These are phyloP conservation scores for Alternaria triticina DNA, from an alignment of 2,329 filamentous ascomycete species.

Conservation along the genomic window DNA sequence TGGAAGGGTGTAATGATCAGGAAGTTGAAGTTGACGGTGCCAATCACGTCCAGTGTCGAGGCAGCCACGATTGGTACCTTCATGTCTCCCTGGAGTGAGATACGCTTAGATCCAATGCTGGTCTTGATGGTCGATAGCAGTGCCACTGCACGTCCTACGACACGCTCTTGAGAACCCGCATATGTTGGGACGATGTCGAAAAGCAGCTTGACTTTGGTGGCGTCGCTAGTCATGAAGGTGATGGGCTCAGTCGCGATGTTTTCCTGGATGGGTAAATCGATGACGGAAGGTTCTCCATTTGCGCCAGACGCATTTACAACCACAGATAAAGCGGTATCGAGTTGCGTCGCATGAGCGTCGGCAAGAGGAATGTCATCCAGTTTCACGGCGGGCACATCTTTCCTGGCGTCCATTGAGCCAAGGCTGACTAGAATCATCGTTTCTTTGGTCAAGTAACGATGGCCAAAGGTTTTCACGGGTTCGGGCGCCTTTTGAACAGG, in stretches of 20 bases:
- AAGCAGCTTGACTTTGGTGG: conserved; percentile 81
- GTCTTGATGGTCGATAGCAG: conserved; percentile 86
- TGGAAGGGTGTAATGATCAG: conserved; percentile 91
- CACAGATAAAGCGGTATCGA: conserved; percentile 91
- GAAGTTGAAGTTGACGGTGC: conserved; percentile 96
- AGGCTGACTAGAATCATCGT: conserved; percentile 91
- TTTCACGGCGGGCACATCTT: conserved; percentile 78
- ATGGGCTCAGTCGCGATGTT: conserved; percentile 94
- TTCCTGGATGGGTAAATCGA: conserved; percentile 92
- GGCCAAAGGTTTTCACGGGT: conserved; percentile 92
- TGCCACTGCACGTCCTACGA: conserved; percentile 88
- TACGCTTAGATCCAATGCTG: conserved; percentile 81
- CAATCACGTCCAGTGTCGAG: conserved; percentile 85
- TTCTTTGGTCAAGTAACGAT: conserved; percentile 89
- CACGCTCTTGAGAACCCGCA: conserved; percentile 77
- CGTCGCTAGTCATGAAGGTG: conserved; percentile 80
- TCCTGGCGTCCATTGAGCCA: conserved; percentile 92
- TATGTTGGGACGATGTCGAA: conserved; percentile 98
- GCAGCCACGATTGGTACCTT: conserved; percentile 89
- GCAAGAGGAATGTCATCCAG: conserved; percentile 87
- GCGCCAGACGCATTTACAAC: conserved; percentile 88
- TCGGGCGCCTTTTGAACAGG: conserved; percentile 64
- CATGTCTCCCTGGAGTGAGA: conserved; percentile 89
- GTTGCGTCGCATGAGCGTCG: conserved; percentile 87
- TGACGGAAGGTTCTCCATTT: conserved; percentile 82